These are phyloP conservation scores for Malassezia cuniculi DNA, from an alignment of 1,284 basidiomycete species.

Conservation along the genomic window DNA sequence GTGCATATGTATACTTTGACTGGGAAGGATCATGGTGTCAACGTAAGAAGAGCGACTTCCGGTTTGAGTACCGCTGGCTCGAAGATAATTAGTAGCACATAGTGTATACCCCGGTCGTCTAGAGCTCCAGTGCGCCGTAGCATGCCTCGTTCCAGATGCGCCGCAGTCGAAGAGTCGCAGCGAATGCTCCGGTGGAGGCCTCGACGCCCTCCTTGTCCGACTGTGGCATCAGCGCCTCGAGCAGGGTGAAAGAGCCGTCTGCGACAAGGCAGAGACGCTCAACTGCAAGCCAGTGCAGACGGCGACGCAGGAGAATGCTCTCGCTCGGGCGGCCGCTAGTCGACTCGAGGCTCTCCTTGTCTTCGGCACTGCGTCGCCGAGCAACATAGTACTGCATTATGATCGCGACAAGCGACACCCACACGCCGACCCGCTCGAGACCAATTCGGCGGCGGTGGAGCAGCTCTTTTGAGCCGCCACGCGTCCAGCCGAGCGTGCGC, in stretches of 20 bases:
- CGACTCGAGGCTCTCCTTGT: background rate
- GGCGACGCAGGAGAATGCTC: slow-evolving; percentile 1
- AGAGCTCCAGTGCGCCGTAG: slow-evolving; percentile 9
- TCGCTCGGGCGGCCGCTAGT: background rate
- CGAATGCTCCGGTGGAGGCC: slow-evolving; percentile 18
- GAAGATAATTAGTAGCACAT: slow-evolving; percentile 28
- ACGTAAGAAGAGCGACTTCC: slow-evolving; percentile 93
- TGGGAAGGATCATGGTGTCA: slow-evolving; percentile 65
- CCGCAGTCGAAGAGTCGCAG: slow-evolving; percentile 17
- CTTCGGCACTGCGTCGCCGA: slow-evolving; percentile 1
- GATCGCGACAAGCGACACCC: slow-evolving; percentile 21
- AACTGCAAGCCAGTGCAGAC: slow-evolving; percentile 10
- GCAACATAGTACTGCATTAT: slow-evolving; percentile 10
- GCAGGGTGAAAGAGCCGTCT: slow-evolving; percentile 19
- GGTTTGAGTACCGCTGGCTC: slow-evolving; percentile 50
- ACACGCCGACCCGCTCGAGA: slow-evolving; percentile 25
- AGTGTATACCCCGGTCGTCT: background rate
- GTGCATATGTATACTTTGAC: slow-evolving; percentile 53
- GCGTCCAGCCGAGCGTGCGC: slow-evolving; percentile 22
- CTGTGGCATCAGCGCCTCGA: slow-evolving; percentile 20
- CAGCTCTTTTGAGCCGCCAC: slow-evolving; percentile 12
- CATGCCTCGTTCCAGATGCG: slow-evolving; percentile 15
- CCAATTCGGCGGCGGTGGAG: slow-evolving; percentile 21
- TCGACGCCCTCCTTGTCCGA: slow-evolving; percentile 24
- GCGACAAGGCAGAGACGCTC: slow-evolving; percentile 12